Conservation (phyloP, 2,329 filamentous ascomycete species). For the Cytospora piceae region DNA sequence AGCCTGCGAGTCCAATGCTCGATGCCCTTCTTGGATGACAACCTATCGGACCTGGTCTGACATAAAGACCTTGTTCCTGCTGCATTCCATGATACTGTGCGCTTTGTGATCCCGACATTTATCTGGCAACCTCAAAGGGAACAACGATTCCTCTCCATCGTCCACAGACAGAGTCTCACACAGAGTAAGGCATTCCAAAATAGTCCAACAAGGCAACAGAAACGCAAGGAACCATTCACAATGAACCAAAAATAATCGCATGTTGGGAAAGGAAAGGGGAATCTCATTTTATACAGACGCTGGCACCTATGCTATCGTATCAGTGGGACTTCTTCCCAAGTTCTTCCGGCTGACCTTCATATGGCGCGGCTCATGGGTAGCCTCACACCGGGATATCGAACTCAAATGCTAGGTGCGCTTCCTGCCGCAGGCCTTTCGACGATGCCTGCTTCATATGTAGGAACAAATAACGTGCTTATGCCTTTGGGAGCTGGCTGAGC, state of each 20-base stretch:
- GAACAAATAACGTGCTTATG: constrained; percentile 16
- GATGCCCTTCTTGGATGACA: neutral
- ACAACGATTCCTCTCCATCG: neutral
- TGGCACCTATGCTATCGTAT: neutral
- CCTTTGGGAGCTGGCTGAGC: constrained; percentile 58
- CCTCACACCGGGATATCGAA: neutral
- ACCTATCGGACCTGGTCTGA: neutral
- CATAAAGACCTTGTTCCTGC: neutral
- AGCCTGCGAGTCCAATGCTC: neutral
- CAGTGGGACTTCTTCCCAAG: neutral
- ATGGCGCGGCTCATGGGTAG: neutral
- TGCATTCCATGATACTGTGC: too few relatives aligned
- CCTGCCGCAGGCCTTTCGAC: neutral
- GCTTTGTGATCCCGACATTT: constrained; percentile 1
- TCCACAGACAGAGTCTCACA: constrained; percentile 1
- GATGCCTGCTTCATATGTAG: neutral
- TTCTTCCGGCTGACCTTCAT: neutral
- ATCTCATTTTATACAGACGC: constrained; percentile 24
- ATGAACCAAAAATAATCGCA: neutral
- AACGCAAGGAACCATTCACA: neutral
- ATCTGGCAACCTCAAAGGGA: neutral
- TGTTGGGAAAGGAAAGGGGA: constrained; percentile 13
- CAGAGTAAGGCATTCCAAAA: neutral
- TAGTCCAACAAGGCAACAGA: neutral
- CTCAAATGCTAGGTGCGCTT: neutral